Evolutionary conservation across 2,329 filamentous ascomycete genomes (phyloP).

Genomic region (Hymenoscyphus repandus): DNA sequence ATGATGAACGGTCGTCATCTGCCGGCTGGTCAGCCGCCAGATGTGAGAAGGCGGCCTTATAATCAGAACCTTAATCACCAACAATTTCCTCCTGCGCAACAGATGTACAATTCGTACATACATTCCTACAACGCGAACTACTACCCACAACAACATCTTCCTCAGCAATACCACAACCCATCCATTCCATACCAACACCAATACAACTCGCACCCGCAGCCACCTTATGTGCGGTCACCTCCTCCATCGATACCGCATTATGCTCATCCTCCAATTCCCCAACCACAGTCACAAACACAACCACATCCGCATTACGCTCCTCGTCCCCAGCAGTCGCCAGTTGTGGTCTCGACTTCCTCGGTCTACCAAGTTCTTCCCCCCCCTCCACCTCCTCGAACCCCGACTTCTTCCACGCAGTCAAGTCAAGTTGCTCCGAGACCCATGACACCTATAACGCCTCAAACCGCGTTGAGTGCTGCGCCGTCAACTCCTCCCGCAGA

Average conservation of each 20-base stretch:
- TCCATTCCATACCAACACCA: conserved; percentile 40
- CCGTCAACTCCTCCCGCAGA: conserved; percentile 25
- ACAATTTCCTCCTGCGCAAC: conserved; percentile 36
- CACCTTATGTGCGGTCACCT: conserved; percentile 44
- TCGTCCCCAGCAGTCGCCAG: conserved; percentile 46
- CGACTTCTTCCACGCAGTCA: conserved; percentile 34
- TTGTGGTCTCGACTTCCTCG: conserved; percentile 47
- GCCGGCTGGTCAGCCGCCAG: conserved; percentile 61
- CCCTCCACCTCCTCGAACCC: conserved; percentile 38
- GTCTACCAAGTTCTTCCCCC: too few relatives aligned
- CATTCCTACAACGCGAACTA: conserved; percentile 45
- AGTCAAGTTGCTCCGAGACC: conserved; percentile 27
- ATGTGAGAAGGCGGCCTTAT: conserved; percentile 29
- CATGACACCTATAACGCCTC: conserved; percentile 44
- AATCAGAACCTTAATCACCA: conserved; percentile 35
- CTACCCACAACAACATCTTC: conserved; percentile 50
- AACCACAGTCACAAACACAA: conserved; percentile 13
- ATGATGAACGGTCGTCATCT: conserved; percentile 75
- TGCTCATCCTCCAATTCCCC: conserved; percentile 37
- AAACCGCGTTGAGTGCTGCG: conserved; percentile 27
- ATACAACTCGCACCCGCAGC: conserved; percentile 36
- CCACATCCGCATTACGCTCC: conserved; percentile 24
- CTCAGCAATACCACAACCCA: conserved; percentile 53
- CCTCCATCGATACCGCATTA: conserved; percentile 49
- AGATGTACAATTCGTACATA: conserved; percentile 48